Evolutionary conservation across 2,329 filamentous ascomycete species (phyloP).

Genomic region (Lasiodiplodia citricola): DNA sequence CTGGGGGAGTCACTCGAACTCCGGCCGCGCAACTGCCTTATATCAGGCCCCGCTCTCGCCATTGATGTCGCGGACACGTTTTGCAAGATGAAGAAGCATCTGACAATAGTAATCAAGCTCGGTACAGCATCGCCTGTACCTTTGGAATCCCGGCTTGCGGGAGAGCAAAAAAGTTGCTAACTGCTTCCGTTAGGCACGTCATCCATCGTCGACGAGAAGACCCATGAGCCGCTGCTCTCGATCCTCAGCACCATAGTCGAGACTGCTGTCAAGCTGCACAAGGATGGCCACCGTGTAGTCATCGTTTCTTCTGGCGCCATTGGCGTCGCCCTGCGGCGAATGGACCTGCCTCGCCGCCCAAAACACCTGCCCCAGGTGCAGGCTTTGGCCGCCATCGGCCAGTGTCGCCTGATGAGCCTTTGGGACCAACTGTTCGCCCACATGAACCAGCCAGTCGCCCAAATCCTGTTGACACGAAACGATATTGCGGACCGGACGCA

Average conservation of each 20-base stretch:
- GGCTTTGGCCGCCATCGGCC: slow-evolving; percentile 93
- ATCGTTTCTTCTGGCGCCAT: slow-evolving; percentile 98
- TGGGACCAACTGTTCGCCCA: slow-evolving; percentile 94
- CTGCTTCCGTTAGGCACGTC: slow-evolving; percentile 73
- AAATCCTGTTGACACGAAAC: slow-evolving; percentile 91
- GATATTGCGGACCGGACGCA: slow-evolving; percentile 96
- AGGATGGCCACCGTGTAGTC: slow-evolving; percentile 92
- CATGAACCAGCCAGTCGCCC: slow-evolving; percentile 86
- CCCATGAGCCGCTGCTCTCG: slow-evolving; percentile 89
- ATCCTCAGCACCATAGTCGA: slow-evolving; percentile 93
- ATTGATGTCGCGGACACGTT: slow-evolving; percentile 7
- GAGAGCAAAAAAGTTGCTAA: slow-evolving; percentile 38
- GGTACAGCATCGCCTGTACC: slow-evolving; percentile 59
- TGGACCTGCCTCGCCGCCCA: slow-evolving; percentile 85
- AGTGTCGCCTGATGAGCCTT: slow-evolving; percentile 91
- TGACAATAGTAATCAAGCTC: slow-evolving; percentile 85
- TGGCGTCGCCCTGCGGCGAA: slow-evolving; percentile 86
- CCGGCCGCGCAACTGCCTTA: not conserved
- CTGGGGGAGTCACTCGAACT: slow-evolving; percentile 4
- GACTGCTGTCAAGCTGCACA: slow-evolving; percentile 83
- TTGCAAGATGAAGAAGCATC: slow-evolving; percentile 70
- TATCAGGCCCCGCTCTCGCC: slow-evolving; percentile 13
- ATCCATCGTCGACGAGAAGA: slow-evolving; percentile 97
- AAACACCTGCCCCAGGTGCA: slow-evolving; percentile 91
- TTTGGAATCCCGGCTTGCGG: slow-evolving; percentile 27